Percentiles rank a stretch among this genome's conserved stretches.
Conservation (phyloP, 805 yeast species). For the Barnettozyma pratensis region DNA sequence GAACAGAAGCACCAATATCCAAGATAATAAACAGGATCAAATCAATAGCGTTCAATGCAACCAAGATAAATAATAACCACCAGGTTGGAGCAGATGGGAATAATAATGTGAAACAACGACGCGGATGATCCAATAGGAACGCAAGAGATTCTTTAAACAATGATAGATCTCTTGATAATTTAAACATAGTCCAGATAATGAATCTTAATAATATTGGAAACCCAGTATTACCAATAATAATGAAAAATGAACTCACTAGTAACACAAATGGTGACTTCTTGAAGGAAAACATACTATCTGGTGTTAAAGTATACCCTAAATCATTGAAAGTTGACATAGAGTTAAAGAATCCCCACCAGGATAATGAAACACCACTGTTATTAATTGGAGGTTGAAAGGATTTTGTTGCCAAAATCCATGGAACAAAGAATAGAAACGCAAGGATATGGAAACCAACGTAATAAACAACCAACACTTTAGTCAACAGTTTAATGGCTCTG, state of each 20-base stretch:
- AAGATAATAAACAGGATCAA: constrained; percentile 73
- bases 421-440: constrained; percentile 46
- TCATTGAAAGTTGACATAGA: constrained; percentile 79
- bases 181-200: constrained; percentile 75
- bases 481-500: constrained; percentile 75
- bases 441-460: constrained; percentile 73
- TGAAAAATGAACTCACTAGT: constrained; percentile 59
- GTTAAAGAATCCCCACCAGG: constrained; percentile 94
- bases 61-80: constrained; percentile 81
- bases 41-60: constrained; percentile 71
- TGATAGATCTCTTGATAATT: constrained; percentile 60
- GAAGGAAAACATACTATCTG: constrained; percentile 74
- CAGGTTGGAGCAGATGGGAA: constrained; percentile 93
- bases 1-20: constrained; percentile 53
- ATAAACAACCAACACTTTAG: constrained; percentile 57
- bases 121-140: constrained; percentile 88
- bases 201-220: constrained; percentile 82
- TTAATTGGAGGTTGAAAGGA: constrained; percentile 41
- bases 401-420: constrained; percentile 49
- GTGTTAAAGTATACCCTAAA: constrained; percentile 76
- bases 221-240: constrained; percentile 92
- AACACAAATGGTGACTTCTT: constrained; percentile 59
- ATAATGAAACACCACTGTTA: constrained; percentile 58
- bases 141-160: constrained; percentile 69
- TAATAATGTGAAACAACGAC: constrained; percentile 90